Conservation (phyloP, 2,329 filamentous ascomycete species). For the Colletotrichum shisoi region DNA sequence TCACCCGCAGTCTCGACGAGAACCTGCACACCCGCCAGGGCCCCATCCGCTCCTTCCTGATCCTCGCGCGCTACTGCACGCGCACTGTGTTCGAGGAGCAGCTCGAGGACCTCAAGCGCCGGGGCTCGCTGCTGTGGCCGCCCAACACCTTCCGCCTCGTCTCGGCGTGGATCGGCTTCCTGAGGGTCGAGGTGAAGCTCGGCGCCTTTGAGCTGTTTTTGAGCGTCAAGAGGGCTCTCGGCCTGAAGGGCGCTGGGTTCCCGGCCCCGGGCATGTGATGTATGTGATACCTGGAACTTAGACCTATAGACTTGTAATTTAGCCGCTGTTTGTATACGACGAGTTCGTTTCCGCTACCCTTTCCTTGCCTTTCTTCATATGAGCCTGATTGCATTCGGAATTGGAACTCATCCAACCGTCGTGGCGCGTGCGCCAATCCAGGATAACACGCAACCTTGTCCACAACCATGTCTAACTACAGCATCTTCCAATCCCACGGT, state of each 20-base stretch:
- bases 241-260: slow-evolving; percentile 42
- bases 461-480: neutral
- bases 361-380: neutral
- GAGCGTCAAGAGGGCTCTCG: slow-evolving; percentile 59
- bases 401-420: neutral
- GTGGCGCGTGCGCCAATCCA: neutral
- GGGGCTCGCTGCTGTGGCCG: slow-evolving; percentile 67
- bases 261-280: slow-evolving; percentile 32
- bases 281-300: slow-evolving; percentile 25
- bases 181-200: slow-evolving; percentile 69
- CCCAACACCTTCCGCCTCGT: slow-evolving; percentile 63
- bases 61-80: slow-evolving; percentile 73
- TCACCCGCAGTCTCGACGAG: slow-evolving; percentile 93
- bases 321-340: neutral
- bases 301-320: slow-evolving; percentile 34
- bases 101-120: slow-evolving; percentile 62
- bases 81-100: slow-evolving; percentile 72
- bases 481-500: neutral
- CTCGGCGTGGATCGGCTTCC: slow-evolving; percentile 65
- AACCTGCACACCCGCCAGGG: slow-evolving; percentile 78
- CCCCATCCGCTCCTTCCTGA: slow-evolving; percentile 71
- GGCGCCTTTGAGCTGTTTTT: slow-evolving; percentile 71
- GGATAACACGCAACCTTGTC: neutral
- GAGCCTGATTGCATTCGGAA: neutral
- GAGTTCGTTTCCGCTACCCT: too few species aligned